phyloP scores from a whole-genome alignment of 2,329 filamentous ascomycete genomes.

The Dothidotthia symphoricarpi region DNA sequence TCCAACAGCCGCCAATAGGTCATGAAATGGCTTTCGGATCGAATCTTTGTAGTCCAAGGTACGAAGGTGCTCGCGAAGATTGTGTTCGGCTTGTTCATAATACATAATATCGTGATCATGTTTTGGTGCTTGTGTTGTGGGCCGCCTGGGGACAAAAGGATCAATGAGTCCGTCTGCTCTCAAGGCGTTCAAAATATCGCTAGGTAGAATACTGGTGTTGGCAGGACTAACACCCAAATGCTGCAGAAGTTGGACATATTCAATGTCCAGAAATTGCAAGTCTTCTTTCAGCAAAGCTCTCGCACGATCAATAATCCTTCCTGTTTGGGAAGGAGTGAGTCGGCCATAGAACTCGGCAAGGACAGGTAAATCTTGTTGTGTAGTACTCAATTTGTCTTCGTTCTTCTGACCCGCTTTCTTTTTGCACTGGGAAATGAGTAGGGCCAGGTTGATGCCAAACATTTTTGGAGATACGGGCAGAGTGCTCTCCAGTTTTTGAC shows the following conservation, averaged over 20 bases:
- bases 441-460: slow-evolving; percentile 17
- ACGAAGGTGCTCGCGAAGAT: slow-evolving; percentile 11
- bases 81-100: slow-evolving; percentile 22
- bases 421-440: slow-evolving; percentile 10
- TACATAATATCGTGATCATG: slow-evolving; percentile 6
- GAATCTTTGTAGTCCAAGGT: slow-evolving; percentile 10
- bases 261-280: slow-evolving; percentile 9
- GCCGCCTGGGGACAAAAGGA: slow-evolving; percentile 8
- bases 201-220: slow-evolving; percentile 19
- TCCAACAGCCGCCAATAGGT: slow-evolving; percentile 7
- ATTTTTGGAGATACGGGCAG: slow-evolving; percentile 9
- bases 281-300: slow-evolving; percentile 17
- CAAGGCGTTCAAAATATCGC: slow-evolving; percentile 26
- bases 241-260: slow-evolving; percentile 11
- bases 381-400: background rate
- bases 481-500: slow-evolving; percentile 5
- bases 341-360: slow-evolving; percentile 25
- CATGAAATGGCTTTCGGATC: background rate
- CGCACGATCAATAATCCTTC: slow-evolving; percentile 15
- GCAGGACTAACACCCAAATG: slow-evolving; percentile 17
- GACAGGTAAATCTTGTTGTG: slow-evolving; percentile 1
- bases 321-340: slow-evolving; percentile 14
- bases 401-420: slow-evolving; percentile 3
- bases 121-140: background rate
- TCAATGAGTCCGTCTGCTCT: slow-evolving; percentile 19